phyloP scores from a whole-genome alignment of 2,329 filamentous ascomycete genomes.

The Arthroderma sp. region DNA sequence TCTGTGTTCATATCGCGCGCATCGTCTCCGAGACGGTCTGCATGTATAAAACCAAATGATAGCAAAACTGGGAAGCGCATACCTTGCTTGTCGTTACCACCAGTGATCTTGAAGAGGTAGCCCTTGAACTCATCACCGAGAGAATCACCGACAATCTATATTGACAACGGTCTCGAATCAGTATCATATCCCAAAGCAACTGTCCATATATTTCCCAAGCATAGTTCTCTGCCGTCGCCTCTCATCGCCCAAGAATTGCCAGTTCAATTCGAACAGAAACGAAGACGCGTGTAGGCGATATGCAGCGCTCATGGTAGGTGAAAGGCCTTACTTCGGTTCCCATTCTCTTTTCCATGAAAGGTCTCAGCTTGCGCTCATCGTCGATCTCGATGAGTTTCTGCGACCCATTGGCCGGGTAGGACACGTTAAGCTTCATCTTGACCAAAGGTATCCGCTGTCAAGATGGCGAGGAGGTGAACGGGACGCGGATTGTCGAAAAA shows the following conservation, averaged over 20 bases:
- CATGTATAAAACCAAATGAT: too few relatives aligned
- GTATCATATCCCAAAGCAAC: slow-evolving; percentile 1
- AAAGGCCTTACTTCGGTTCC: slow-evolving; percentile 36
- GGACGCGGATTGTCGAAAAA: slow-evolving; percentile 31
- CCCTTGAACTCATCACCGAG: slow-evolving; percentile 99
- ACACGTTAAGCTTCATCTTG: slow-evolving; percentile 68
- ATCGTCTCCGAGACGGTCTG: too few relatives aligned
- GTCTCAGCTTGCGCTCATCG: slow-evolving; percentile 97
- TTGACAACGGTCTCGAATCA: neutral
- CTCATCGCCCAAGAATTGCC: too few relatives aligned
- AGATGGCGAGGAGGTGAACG: slow-evolving; percentile 35
- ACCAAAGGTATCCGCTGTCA: slow-evolving; percentile 34
- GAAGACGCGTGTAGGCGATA: slow-evolving; percentile 1
- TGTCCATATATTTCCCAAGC: neutral
- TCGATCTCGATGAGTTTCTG: slow-evolving; percentile 99
- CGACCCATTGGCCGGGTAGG: slow-evolving; percentile 97
- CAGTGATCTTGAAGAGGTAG: slow-evolving; percentile 99
- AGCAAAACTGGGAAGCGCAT: slow-evolving; percentile 11
- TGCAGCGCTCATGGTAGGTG: too few relatives aligned
- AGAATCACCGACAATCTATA: slow-evolving; percentile 75
- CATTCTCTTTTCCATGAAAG: slow-evolving; percentile 98
- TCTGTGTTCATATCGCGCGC: neutral
- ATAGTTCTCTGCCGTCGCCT: neutral
- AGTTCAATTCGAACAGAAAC: neutral
- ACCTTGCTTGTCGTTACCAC: slow-evolving; percentile 99